These are phyloP conservation scores for Clonostachys rhizophaga DNA, from an alignment of 2,329 filamentous ascomycete species.

Conservation along the genomic window DNA sequence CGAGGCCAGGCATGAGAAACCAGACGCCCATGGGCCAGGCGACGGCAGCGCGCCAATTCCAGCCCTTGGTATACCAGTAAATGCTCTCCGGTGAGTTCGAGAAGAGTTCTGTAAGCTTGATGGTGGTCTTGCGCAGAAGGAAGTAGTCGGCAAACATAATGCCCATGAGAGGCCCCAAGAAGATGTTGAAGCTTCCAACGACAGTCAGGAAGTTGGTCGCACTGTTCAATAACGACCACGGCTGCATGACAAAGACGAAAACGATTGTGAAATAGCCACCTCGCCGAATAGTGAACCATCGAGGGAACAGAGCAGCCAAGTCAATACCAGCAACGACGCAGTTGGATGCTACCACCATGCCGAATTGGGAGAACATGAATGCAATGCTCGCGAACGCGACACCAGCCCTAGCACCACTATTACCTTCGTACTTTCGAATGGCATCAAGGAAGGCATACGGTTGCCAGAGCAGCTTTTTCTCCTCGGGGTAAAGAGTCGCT, in stretches of 20 bases:
- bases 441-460: slow-evolving; percentile 17
- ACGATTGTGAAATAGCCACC: slow-evolving; percentile 33
- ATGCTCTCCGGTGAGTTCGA: slow-evolving; percentile 6
- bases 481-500: slow-evolving; percentile 12
- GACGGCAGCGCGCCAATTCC: slow-evolving; percentile 11
- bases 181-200: slow-evolving; percentile 13
- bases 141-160: slow-evolving; percentile 19
- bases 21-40: slow-evolving; percentile 5
- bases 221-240: slow-evolving; percentile 16
- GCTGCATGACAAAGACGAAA: slow-evolving; percentile 14
- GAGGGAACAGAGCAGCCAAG: slow-evolving; percentile 37
- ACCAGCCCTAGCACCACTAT: slow-evolving; percentile 32
- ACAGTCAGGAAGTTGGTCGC: slow-evolving; percentile 14
- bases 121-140: slow-evolving; percentile 20
- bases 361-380: slow-evolving; percentile 51
- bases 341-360: slow-evolving; percentile 55
- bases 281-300: slow-evolving; percentile 50
- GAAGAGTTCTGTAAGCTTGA: slow-evolving; percentile 29
- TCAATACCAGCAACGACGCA: slow-evolving; percentile 48
- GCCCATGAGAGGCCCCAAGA: slow-evolving; percentile 14
- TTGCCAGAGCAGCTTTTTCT: slow-evolving; percentile 15
- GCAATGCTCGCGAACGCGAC: slow-evolving; percentile 42
- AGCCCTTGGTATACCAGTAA: slow-evolving; percentile 13
- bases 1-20: slow-evolving; percentile 13
- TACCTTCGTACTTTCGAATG: neutral